Percentiles rank a stretch among this genome's conserved stretches.
Conservation (phyloP, 2,329 filamentous ascomycete species). For the Sclerotinia glacialis region DNA sequence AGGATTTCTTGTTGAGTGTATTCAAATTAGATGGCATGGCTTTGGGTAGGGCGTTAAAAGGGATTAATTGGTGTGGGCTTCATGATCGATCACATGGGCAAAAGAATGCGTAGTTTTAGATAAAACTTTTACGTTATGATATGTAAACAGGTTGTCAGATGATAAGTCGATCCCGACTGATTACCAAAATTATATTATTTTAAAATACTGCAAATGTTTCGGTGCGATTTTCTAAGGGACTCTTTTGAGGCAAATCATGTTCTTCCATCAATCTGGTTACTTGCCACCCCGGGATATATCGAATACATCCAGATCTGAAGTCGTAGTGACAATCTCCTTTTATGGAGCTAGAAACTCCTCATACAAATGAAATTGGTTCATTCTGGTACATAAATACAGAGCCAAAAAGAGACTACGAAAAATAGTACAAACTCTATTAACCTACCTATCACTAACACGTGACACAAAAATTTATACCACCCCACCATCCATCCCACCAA, state of each 20-base stretch:
- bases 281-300: background rate
- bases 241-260: background rate
- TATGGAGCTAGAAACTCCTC: background rate
- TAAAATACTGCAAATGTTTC: background rate
- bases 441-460: background rate
- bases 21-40: constrained; percentile 12
- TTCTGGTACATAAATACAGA: background rate
- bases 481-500: constrained; percentile 17
- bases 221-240: background rate
- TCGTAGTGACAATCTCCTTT: background rate
- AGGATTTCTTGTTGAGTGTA: constrained; percentile 2
- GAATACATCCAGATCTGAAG: background rate
- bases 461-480: constrained; percentile 5
- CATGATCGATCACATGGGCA: constrained; percentile 2
- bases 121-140: constrained; percentile 6
- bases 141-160: background rate
- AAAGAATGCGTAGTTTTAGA: constrained; percentile 13
- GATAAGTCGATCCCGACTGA: background rate
- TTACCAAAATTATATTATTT: background rate
- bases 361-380: background rate
- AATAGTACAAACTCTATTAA: background rate
- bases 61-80: constrained; percentile 1
- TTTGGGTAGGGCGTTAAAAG: constrained; percentile 14
- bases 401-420: background rate
- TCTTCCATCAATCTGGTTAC: background rate